Percentiles rank a stretch among this genome's conserved stretches.
Evolutionary conservation across 1,284 basidiomycete genomes (phyloP).

Genomic region (Wallemia mellicola): DNA sequence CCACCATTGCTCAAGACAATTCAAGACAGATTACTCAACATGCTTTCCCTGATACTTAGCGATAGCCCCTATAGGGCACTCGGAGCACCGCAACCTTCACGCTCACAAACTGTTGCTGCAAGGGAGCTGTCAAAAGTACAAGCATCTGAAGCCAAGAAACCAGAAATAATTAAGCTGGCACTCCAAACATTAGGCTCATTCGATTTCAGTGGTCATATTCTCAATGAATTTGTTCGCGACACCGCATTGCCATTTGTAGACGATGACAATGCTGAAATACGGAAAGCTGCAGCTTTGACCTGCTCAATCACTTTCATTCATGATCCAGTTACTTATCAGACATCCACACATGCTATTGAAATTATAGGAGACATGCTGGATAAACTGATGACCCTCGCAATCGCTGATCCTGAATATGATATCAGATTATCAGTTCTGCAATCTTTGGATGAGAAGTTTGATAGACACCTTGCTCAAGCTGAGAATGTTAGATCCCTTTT

Average conservation of each 20-base stretch:
- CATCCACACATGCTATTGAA: constrained; percentile 84
- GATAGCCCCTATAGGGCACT: constrained; percentile 60
- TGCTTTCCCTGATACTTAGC: constrained; percentile 45
- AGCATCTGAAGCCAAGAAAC: constrained; percentile 17
- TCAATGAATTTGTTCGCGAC: constrained; percentile 85
- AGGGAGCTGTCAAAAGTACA: constrained; percentile 32
- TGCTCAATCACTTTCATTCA: constrained; percentile 75
- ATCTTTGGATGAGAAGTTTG: constrained; percentile 73
- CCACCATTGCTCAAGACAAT: constrained; percentile 72
- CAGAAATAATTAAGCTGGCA: constrained; percentile 56
- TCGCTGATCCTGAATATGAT: constrained; percentile 70
- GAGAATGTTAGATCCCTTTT: constrained; percentile 92
- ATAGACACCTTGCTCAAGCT: constrained; percentile 92
- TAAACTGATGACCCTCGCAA: constrained; percentile 82
- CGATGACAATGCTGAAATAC: constrained; percentile 63
- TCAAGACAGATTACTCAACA: constrained; percentile 68
- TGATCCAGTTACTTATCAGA: constrained; percentile 88
- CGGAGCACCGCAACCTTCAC: constrained; percentile 30
- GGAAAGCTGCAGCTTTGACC: constrained; percentile 68
- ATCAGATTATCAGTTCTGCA: constrained; percentile 71
- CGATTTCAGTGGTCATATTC: constrained; percentile 75
- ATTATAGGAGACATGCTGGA: constrained; percentile 94
- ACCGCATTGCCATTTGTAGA: constrained; percentile 84
- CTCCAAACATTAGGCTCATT: constrained; percentile 68
- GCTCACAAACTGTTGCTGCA: constrained; percentile 18